Evolutionary conservation across 2,329 filamentous ascomycete species (phyloP).

Genomic region (Colletotrichum theobromicola): DNA sequence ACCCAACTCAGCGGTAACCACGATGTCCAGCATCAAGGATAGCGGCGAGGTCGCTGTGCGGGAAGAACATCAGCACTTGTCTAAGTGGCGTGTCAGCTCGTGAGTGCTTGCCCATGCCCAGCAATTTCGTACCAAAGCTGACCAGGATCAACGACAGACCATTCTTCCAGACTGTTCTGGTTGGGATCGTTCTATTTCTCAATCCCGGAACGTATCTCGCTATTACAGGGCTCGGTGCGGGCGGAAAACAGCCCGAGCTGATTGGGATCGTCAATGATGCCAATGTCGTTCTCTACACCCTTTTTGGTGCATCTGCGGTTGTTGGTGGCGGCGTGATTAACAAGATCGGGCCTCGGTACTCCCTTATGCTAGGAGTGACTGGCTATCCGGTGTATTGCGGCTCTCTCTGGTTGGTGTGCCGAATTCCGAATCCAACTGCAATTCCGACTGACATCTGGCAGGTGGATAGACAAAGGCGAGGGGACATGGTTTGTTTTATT

Average conservation of each 20-base stretch:
- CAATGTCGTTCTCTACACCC: background rate
- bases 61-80: background rate
- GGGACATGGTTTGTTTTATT: background rate
- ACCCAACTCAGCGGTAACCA: background rate
- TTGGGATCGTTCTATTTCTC: background rate
- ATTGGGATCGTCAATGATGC: background rate
- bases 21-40: background rate
- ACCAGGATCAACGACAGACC: background rate
- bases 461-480: background rate
- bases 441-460: background rate
- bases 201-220: background rate
- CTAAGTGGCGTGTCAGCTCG: background rate
- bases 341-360: background rate
- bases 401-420: background rate
- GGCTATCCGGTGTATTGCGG: background rate
- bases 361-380: background rate
- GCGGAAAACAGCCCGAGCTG: background rate
- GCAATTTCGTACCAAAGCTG: background rate
- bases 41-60: background rate
- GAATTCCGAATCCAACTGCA: rapidly evolving
- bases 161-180: background rate
- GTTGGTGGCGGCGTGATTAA: background rate
- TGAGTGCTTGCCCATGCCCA: background rate
- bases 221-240: background rate
- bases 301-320: background rate